A percentile compares a stretch with the other conserved stretches of the same genome.
phyloP scores from a whole-genome alignment of 495 filamentous ascomycete genomes.

The Penicillium egyptiacum region DNA sequence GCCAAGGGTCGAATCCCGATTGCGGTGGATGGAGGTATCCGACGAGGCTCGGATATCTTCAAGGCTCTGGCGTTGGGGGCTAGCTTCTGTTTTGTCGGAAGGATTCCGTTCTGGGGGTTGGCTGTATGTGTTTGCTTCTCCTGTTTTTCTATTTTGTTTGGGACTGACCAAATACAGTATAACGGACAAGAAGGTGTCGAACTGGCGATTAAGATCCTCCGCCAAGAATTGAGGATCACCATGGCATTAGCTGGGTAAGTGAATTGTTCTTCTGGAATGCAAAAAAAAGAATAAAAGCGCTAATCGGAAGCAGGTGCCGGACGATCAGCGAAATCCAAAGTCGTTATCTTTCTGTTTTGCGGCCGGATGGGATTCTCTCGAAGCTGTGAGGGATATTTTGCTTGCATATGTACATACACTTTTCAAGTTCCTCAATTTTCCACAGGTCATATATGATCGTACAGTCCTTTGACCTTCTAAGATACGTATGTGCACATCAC shows the following conservation, averaged over 20 bases:
- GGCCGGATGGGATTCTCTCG: slow-evolving; percentile 21
- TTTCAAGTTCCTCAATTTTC: too few relatives aligned
- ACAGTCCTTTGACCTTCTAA: too few relatives aligned
- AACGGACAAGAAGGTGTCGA: slow-evolving; percentile 43
- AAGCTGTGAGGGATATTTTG: slow-evolving; percentile 16
- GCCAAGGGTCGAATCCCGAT: slow-evolving; percentile 77
- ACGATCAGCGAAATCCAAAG: slow-evolving; percentile 25
- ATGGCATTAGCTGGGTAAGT: slow-evolving; percentile 42
- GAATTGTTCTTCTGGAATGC: background rate
- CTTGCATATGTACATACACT: too few relatives aligned
- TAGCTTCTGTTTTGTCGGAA: slow-evolving; percentile 74
- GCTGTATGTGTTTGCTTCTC: slow-evolving; percentile 27
- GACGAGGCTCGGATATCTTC: slow-evolving; percentile 87
- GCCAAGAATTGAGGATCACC: slow-evolving; percentile 38
- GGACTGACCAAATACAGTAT: slow-evolving; percentile 32
- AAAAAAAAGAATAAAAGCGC: background rate
- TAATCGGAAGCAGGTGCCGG: slow-evolving; percentile 20
- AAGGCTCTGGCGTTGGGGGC: slow-evolving; percentile 91
- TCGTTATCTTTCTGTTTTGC: slow-evolving; percentile 24
- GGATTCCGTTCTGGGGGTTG: slow-evolving; percentile 75
- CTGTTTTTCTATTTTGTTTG: slow-evolving; percentile 19
- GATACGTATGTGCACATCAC: too few relatives aligned
- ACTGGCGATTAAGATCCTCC: slow-evolving; percentile 38
- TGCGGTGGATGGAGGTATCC: slow-evolving; percentile 82
- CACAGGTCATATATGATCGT: too few relatives aligned